A percentile compares a stretch with the other conserved stretches of the same genome.
Conservation (phyloP, 2,329 filamentous ascomycete species). For the Trichocomaceae sp. region DNA sequence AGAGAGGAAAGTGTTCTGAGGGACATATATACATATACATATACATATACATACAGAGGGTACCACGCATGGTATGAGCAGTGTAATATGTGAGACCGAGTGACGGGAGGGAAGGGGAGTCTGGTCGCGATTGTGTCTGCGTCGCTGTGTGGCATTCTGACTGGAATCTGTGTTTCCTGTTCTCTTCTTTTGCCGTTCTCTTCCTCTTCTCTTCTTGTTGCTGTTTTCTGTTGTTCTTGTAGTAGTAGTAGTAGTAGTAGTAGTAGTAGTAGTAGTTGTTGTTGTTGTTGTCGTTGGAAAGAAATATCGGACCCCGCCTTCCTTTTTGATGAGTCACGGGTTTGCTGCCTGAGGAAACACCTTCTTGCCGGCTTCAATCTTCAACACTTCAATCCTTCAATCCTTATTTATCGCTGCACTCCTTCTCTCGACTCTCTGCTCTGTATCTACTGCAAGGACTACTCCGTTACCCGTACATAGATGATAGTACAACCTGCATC, state of each 20-base stretch:
- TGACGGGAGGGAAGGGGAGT: slow-evolving; percentile 74
- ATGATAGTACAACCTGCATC: no score
- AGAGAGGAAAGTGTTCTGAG: no score
- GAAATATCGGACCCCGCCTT: neutral
- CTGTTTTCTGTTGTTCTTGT: neutral
- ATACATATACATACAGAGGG: slow-evolving; percentile 56
- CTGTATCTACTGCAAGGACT: no score
- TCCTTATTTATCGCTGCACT: neutral
- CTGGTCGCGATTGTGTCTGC: slow-evolving; percentile 16
- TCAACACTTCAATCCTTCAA: no score
- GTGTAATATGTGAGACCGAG: slow-evolving; percentile 79
- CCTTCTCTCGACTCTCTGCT: neutral
- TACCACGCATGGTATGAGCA: slow-evolving; percentile 95
- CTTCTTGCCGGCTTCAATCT: no score
- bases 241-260: no score
- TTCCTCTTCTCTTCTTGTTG: no score
- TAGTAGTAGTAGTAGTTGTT: no score
- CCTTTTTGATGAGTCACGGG: neutral
- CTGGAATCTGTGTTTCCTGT: neutral
- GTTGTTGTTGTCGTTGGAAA: no score
- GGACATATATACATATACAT: no score
- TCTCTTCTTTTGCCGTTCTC: no score
- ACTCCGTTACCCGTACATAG: no score
- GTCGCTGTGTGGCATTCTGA: neutral
- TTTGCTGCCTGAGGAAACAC: neutral